These are phyloP conservation scores for Intubia oerlemansii DNA, from an alignment of 2,329 filamentous ascomycete species.

Conservation along the genomic window DNA sequence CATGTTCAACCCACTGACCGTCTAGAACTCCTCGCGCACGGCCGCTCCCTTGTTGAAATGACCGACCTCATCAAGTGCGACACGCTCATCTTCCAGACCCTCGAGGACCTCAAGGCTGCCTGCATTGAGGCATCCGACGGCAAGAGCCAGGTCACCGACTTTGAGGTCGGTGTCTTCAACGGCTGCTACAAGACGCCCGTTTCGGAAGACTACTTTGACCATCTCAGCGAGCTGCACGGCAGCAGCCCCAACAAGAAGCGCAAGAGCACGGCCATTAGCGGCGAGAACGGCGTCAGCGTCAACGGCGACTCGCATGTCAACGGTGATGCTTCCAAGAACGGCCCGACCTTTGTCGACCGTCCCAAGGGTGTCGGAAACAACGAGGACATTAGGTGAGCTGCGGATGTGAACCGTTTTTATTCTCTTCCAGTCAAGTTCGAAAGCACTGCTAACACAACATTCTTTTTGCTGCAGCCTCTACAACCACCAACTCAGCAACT, in stretches of 20 bases:
- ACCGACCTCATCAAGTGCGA: constrained; percentile 21
- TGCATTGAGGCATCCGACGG: constrained; percentile 49
- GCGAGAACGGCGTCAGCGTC: background rate
- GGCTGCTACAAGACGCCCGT: constrained; percentile 73
- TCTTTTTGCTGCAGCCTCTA: no score
- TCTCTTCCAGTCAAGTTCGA: no score
- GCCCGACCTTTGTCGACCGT: constrained; percentile 17
- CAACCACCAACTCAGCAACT: no score
- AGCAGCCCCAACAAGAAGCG: constrained; percentile 22
- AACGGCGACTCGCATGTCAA: no score
- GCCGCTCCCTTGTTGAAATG: constrained; percentile 18
- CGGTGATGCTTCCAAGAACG: no score
- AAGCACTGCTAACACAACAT: background rate
- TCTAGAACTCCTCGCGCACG: constrained; percentile 9
- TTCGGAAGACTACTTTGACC: constrained; percentile 60
- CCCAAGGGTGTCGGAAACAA: background rate
- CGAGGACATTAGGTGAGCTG: background rate
- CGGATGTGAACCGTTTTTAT: background rate
- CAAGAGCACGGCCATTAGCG: background rate
- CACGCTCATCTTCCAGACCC: constrained; percentile 33
- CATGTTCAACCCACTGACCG: no score
- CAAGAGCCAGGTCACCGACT: constrained; percentile 20
- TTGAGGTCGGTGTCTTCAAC: constrained; percentile 84
- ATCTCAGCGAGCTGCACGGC: constrained; percentile 49
- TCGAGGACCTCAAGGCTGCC: constrained; percentile 60